Evolutionary conservation across 1,284 basidiomycete species (phyloP).

Genomic region (Paramarasmius palmivorus): DNA sequence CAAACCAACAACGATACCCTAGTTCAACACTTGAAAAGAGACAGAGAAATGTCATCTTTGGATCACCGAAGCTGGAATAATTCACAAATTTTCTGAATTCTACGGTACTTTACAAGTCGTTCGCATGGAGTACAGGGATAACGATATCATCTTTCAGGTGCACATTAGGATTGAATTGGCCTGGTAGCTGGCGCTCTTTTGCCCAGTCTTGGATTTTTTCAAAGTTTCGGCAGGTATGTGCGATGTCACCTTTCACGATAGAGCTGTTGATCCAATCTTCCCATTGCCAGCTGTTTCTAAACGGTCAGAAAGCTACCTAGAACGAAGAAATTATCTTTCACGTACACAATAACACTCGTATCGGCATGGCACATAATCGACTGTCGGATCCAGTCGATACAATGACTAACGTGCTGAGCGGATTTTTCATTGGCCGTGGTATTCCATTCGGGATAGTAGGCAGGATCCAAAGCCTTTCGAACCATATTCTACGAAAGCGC

Average conservation of each 20-base stretch:
- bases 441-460: constrained; percentile 18
- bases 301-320: constrained; percentile 13
- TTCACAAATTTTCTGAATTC: neutral
- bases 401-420: constrained; percentile 23
- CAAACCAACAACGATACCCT: too few species aligned
- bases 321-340: constrained; percentile 22
- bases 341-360: constrained; percentile 20
- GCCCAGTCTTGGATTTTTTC: constrained; percentile 27
- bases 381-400: constrained; percentile 26
- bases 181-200: constrained; percentile 11
- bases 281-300: constrained; percentile 10
- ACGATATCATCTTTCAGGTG: constrained; percentile 16
- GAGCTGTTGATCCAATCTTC: constrained; percentile 2
- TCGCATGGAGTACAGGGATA: neutral
- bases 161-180: constrained; percentile 15
- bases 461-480: neutral
- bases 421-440: constrained; percentile 17
- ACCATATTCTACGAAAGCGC: neutral
- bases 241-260: constrained; percentile 12
- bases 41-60: neutral
- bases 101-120: neutral
- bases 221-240: constrained; percentile 24
- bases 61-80: neutral
- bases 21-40: too few species aligned
- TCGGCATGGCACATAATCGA: constrained; percentile 28